Conservation (phyloP, 2,329 filamentous ascomycete genomes). For the Ceratocystis harringtonii region DNA sequence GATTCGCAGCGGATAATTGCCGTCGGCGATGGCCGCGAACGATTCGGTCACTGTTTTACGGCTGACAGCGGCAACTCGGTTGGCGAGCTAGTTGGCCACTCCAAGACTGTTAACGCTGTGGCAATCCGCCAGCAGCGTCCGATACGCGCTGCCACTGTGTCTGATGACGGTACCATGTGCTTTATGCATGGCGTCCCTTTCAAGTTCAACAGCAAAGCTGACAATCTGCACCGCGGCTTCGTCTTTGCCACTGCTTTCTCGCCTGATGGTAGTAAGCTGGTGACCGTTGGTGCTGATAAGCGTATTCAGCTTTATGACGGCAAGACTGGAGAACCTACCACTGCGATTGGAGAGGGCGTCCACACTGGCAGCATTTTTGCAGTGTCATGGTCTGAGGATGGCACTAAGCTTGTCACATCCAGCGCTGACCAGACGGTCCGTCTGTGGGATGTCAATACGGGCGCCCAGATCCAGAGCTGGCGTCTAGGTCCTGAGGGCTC, state of each 20-base stretch:
- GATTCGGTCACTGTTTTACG: slow-evolving; percentile 86
- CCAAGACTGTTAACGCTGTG: slow-evolving; percentile 77
- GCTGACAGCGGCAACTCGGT: slow-evolving; percentile 93
- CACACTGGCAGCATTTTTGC: slow-evolving; percentile 90
- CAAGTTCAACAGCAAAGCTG: slow-evolving; percentile 78
- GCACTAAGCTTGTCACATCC: slow-evolving; percentile 73
- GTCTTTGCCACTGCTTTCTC: slow-evolving; percentile 80
- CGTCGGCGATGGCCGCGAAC: slow-evolving; percentile 85
- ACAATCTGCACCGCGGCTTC: slow-evolving; percentile 72
- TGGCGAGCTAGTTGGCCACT: slow-evolving; percentile 85
- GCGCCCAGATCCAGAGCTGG: slow-evolving; percentile 69
- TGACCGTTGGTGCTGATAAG: slow-evolving; percentile 84
- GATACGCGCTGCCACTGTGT: slow-evolving; percentile 78
- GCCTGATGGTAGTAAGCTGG: slow-evolving; percentile 66
- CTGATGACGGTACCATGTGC: slow-evolving; percentile 76
- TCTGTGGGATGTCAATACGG: slow-evolving; percentile 78
- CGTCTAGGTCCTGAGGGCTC: slow-evolving; percentile 59
- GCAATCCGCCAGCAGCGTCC: slow-evolving; percentile 80
- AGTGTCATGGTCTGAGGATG: slow-evolving; percentile 79
- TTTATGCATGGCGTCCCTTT: slow-evolving; percentile 92
- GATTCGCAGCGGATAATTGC: slow-evolving; percentile 94
- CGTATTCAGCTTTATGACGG: slow-evolving; percentile 92
- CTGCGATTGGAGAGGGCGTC: slow-evolving; percentile 59
- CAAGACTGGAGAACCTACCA: slow-evolving; percentile 75
- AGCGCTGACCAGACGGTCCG: slow-evolving; percentile 91